Percentiles rank a stretch among this genome's conserved stretches.
Conservation (phyloP, 2,329 filamentous ascomycete species). For the Fusarium pininemorale region DNA sequence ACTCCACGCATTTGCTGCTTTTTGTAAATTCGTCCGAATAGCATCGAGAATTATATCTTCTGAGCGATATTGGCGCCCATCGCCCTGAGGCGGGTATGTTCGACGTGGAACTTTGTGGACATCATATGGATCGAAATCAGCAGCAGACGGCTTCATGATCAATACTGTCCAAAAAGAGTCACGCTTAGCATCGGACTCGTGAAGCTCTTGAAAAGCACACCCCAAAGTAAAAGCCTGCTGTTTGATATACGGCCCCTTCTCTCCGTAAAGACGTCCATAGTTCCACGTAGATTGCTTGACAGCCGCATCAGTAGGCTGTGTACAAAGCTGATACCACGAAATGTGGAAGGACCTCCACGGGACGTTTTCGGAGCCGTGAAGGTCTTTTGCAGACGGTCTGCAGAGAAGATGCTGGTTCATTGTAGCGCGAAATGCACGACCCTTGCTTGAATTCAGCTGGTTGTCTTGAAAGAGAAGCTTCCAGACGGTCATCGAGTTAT, state of each 20-base stretch:
- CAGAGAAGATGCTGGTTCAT: background rate
- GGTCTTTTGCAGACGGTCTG: background rate
- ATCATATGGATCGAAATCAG: background rate
- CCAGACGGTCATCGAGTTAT: background rate
- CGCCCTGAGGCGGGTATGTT: background rate
- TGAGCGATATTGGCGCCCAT: background rate
- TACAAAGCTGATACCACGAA: background rate
- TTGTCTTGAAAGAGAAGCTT: background rate
- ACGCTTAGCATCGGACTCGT: fast-evolving
- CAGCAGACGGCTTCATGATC: background rate
- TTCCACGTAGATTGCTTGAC: background rate
- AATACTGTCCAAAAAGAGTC: background rate
- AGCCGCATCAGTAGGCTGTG: background rate
- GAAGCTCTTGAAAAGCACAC: background rate
- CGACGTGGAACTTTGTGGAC: background rate
- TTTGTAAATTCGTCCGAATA: background rate
- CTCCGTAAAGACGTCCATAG: background rate
- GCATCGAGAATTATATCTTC: background rate
- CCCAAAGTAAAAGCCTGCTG: background rate
- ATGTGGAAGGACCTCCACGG: background rate
- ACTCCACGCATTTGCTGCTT: background rate
- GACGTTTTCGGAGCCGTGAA: background rate
- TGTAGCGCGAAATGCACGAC: background rate
- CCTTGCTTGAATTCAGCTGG: background rate
- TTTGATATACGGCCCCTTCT: background rate